phyloP scores from a whole-genome alignment of 2,329 filamentous ascomycete genomes.

The Colletotrichum sp. region DNA sequence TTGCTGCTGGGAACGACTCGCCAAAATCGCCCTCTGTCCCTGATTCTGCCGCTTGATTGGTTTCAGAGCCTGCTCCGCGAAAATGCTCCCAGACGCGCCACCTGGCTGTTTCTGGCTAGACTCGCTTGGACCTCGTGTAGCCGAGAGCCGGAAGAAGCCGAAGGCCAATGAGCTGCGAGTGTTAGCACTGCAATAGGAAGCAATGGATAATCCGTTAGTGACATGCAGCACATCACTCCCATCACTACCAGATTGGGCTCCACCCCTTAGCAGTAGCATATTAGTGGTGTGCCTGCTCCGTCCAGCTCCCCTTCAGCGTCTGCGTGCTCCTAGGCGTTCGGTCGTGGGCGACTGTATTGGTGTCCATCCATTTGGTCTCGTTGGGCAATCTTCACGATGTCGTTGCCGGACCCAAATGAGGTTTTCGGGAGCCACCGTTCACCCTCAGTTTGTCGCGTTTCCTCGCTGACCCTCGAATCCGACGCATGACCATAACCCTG shows the following conservation, averaged over 20 bases:
- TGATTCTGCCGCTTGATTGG: conserved; percentile 6
- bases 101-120: conserved; percentile 1
- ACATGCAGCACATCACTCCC: neutral
- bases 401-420: neutral
- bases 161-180: neutral
- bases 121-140: neutral
- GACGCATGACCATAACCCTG: neutral
- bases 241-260: neutral
- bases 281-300: neutral
- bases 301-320: neutral
- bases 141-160: neutral
- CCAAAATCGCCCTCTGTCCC: neutral
- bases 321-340: neutral
- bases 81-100: neutral
- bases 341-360: neutral
- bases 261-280: neutral
- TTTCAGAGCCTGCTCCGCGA: conserved; percentile 4
- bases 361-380: neutral
- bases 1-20: neutral
- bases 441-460: neutral
- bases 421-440: neutral
- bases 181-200: neutral
- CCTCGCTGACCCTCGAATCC: neutral
- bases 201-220: neutral
- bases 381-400: neutral